Evolutionary conservation across 768 basidiomycete genomes (phyloP), one percentile per base, ranked within the genome.

Genomic region (Mycena vulgaris): DNA sequence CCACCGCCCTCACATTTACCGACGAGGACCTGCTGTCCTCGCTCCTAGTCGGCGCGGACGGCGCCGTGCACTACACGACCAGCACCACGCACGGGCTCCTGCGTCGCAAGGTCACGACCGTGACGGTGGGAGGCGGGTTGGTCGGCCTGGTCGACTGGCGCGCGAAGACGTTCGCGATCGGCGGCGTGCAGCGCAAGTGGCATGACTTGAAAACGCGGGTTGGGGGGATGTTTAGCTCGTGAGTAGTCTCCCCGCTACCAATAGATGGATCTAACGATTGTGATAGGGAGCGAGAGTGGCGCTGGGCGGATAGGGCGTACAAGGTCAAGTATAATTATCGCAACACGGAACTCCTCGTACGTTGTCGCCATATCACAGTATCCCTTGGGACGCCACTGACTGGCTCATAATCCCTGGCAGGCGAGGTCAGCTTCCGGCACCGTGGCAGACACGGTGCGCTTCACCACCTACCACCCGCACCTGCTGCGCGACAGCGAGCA

Each of bases 401-500:
- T n/a, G n/a, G n/a, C n/a, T n/a, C n/a, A n/a, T n/a, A n/a, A n/a
- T n/a, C n/a, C n/a, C n/a, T n/a, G n/a, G n/a, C 21, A 70, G 63
- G 69, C 45, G 1, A 52, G 58, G 6, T 57, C 68, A 0, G 39
- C 3, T 16, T 25, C 3, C 14, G 52, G 45, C 30, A 28, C 35
- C 30, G 16, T 11, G n/a, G 40, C 49, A 2, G 60, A 40, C 58
- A 51, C 49, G 2, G 67, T 56, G 13, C 58, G 51, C 33, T 68
- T 68, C 49, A 52, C 30, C 6, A 23, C 59, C 10, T 62, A 42
- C 42, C 28, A 61, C 13, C 30, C n/a, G 1, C 59, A 61, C 45
- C 51, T 68, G 8, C 28, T 61, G 37, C 23, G 33, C 31, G 33
- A 27, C 48, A 61, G 33, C 60, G 60, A 68, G 6, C 48, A 21